Evolutionary conservation across 1,284 basidiomycete species (phyloP).

Genomic region (Microstroma glucosiphilum): DNA sequence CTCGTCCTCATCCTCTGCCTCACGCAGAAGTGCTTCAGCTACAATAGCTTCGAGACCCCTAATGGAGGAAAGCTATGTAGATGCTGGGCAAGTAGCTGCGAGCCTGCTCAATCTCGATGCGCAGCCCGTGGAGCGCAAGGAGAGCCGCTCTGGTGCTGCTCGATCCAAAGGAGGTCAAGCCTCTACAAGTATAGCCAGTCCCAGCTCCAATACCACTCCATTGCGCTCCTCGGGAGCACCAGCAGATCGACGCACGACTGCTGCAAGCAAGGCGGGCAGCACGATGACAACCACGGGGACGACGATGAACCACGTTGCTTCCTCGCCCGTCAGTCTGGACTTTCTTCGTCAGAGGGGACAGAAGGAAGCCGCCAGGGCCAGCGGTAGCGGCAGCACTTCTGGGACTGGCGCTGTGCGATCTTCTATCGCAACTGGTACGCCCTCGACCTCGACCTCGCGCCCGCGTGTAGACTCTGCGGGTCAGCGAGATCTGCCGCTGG

Average conservation of each 20-base stretch:
- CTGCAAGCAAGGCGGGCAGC: neutral
- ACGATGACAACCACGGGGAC: neutral
- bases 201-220: neutral
- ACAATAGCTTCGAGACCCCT: neutral
- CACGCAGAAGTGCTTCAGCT: neutral
- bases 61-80: conserved; percentile 35
- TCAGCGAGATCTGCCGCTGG: no score
- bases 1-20: neutral
- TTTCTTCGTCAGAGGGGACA: conserved; percentile 3
- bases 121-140: neutral
- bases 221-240: neutral
- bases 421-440: neutral
- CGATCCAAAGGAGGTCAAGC: neutral
- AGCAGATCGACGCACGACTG: neutral
- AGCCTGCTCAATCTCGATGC: conserved; percentile 23
- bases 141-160: neutral
- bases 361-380: neutral
- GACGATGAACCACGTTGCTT: no score
- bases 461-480: no score
- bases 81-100: conserved; percentile 28
- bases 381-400: neutral
- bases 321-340: neutral
- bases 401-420: neutral
- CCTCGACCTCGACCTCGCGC: neutral
- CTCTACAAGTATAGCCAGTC: neutral